phyloP scores from a whole-genome alignment of 2,329 filamentous ascomycete genomes.

The Bipolaris cookei region DNA sequence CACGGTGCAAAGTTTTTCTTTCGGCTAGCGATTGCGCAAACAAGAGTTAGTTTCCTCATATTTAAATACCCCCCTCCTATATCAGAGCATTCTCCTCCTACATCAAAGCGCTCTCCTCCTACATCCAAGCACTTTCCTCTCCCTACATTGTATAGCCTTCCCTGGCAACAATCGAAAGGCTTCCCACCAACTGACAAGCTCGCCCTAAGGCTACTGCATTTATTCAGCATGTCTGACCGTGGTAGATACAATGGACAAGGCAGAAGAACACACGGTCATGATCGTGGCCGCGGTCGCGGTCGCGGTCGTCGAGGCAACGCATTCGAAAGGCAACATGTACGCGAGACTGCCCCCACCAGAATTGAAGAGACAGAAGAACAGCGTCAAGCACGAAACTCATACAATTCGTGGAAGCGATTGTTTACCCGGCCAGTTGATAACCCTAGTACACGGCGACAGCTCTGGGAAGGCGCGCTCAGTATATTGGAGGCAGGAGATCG shows the following conservation, averaged over 20 bases:
- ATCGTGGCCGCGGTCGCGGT: constrained; percentile 3
- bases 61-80: too few relatives aligned
- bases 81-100: too few relatives aligned
- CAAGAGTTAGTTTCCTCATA: neutral
- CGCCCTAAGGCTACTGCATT: neutral
- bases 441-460: constrained; percentile 20
- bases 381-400: constrained; percentile 28
- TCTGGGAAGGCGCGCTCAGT: constrained; percentile 39
- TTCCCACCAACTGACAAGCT: neutral
- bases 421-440: constrained; percentile 31
- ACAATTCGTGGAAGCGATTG: constrained; percentile 37
- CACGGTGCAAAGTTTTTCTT: neutral
- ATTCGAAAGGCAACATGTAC: neutral
- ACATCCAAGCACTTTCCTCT: neutral
- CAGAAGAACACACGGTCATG: neutral
- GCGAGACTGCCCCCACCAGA: constrained; percentile 4
- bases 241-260: constrained; percentile 3
- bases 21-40: constrained; percentile 1
- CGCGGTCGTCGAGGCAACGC: neutral
- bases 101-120: too few relatives aligned
- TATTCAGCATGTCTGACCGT: neutral
- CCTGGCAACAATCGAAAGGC: neutral
- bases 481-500: constrained; percentile 39
- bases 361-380: constrained; percentile 31
- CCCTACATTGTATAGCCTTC: neutral